Base-by-base conservation (phyloP, 108 stramenopile species). In the Conticribra guillardii region DNA sequence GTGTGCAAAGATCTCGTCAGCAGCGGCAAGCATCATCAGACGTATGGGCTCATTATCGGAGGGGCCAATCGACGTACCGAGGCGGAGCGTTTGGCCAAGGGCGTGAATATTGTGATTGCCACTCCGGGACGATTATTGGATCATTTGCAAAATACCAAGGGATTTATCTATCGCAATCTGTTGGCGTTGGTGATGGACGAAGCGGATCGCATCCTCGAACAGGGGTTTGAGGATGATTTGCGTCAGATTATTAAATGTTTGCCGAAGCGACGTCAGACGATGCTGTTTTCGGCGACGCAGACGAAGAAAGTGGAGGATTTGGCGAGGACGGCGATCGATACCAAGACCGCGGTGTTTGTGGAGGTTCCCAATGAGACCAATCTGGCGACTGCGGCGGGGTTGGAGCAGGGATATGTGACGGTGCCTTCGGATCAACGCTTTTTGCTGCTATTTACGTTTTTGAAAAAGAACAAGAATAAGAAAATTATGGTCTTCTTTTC, bases 401-500 rank as follows among this genome's bases (percentile, higher is more conserved):
- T 99, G 46, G 98, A 99, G 75, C 96, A 99, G 81, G 76, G 99
- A 22, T 99, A 98, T 64, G 97, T 99, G 29, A 97, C 97, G 28
- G 97, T 97, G 64, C 96, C 97, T 24, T 89, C 93, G 3, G 97
- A 99, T 62, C 90, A 97, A 73, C 93, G 99, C 18, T 99, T 99
- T 74, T 74, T 99, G 56, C 80, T 99, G 22, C 89, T 99, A 11
- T 99, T 96, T 69, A 97, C 99, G 1, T 99, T 99, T 74, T 68
- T 99, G 56, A 98, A 98, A 65, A 96, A 97, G 90, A 98, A 98
- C 92, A 97, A 97, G 79, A 96, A 97, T 58, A 94, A 96, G 70
- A 99, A 99, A 82, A 90, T 99, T 74, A 99, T 98, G 97, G 98
- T 99, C 4, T 99, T 99, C 81, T 97, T 99, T 63, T 96, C 96